Base-by-base conservation (phyloP, 2,329 filamentous ascomycete species). In the Colletotrichum destructivum region DNA sequence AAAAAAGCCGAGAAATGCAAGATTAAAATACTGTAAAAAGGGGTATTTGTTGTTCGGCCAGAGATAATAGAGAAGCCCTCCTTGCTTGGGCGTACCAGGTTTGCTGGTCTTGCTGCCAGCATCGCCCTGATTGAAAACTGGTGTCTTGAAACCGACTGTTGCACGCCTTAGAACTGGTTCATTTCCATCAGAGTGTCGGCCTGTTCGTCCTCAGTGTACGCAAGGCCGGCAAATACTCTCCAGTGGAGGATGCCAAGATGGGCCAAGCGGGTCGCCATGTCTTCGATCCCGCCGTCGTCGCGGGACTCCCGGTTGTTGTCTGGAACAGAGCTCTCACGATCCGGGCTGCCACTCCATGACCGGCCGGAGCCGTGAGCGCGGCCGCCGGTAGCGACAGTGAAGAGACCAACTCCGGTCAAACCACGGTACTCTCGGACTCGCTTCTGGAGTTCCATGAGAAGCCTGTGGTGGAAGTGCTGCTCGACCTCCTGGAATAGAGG, bases 221-320 rank as follows among this genome's bases (percentile, higher is more conserved):
- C 90, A 64, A 97, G 85, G 2, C 90, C 89, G 1, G 89, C 89
- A 94, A 95, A 98, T 3, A 98, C 92, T 60, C 94, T 89, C 95
- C 95, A 98, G 81, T 98, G 95, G 31, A 98, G 84, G 7, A 96
- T 87, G 16, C 93, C 91, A 55, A 98, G 90, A 78, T 98, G 96
- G 7, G 94, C 92, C 62, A 98, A 87, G 56, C 94, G 90, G 55
- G 91, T 92, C 1, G 94, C 90, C 80, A 98, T 89, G 70, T 94
- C 91, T 54, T 88, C 86, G 47, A 93, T 77, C 44, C 87, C 85
- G 54, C 83, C 85, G 60, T 90, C 88, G 61, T 89, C 87, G 54
- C 87, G 84, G 11, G 81, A 80, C 66, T 86, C 84, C 12, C 82
- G 83, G 5, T 77, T 76, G 23, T 76, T 77, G 68, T 84, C 81